Evolutionary conservation across 495 filamentous ascomycete genomes (phyloP), one percentile per base, ranked within the genome.

Genomic region (Penicillium atrosanguineum): DNA sequence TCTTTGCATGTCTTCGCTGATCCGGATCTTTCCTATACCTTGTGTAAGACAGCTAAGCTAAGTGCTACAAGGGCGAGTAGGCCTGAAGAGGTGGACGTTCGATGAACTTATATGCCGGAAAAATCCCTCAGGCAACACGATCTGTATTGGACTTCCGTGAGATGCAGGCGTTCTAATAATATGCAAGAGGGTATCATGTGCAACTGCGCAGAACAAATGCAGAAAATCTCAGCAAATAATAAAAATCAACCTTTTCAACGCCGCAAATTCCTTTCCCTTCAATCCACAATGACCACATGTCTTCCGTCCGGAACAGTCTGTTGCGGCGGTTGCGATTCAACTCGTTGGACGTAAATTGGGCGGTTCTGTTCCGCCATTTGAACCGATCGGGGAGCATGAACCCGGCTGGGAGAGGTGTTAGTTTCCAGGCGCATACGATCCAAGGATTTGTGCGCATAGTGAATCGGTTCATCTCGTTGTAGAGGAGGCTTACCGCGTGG

Each of bases 271-370:
- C 4, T 42, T 41, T 8, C 11, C 39, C 29, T 26, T 65, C 55
- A 75, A 62, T 75, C 72, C 37, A 72, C 66, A 53, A 72, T 67
- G 9, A 73, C 50, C 38, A 71, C 39, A 18, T 53, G 46, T 48
- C 65, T 56, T 44, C 62, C 63, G 20, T 68, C 68, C 1, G 60
- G 40, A 20, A 69, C 41, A 12, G 61, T 16, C 48, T 66, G 54
- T 18, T 50, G 57, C 3, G 59, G 53, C 6, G 53, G 60, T 26
- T 62, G 48, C 7, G 51, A 60, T 26, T 70, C 63, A 21, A 61
- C 55, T 31, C 55, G 45, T 46, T 64, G 61, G 16, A 63, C 60
- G 46, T 71, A 68, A 21, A 60, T 57, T 38, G 67, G 60, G 38
- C 61, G 65, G n/a, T 52, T 62, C 31, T 61, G 62, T 41, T 68